These are phyloP conservation scores for Suhomyces ambrosiae DNA, from an alignment of 1,139 yeast species.

Conservation along the genomic window DNA sequence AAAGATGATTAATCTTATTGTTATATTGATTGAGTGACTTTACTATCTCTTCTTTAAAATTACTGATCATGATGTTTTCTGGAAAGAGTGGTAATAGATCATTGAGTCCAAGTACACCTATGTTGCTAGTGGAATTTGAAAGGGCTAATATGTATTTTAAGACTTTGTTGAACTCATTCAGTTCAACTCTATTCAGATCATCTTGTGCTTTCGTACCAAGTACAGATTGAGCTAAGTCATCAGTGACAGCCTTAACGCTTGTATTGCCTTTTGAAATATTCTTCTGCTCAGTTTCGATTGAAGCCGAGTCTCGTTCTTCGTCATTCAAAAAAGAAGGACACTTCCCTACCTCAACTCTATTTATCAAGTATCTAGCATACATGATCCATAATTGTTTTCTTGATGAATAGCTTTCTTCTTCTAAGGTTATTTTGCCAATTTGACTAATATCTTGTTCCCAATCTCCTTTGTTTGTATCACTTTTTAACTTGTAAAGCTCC, in stretches of 20 bases:
- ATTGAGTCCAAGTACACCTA: constrained; percentile 57
- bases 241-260: constrained; percentile 1
- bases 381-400: constrained; percentile 76
- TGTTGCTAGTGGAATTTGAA: constrained; percentile 29
- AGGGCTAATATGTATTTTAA: constrained; percentile 47
- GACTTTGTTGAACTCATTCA: constrained; percentile 27
- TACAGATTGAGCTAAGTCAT: constrained; percentile 1
- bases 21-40: constrained; percentile 76
- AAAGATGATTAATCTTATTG: constrained; percentile 58
- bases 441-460: constrained; percentile 19
- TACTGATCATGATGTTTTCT: constrained; percentile 77
- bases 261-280: constrained; percentile 7
- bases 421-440: constrained; percentile 32
- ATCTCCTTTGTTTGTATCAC: constrained; percentile 9
- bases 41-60: constrained; percentile 82
- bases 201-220: not conserved
- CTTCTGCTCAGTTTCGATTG: constrained; percentile 5
- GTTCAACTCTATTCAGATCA: constrained; percentile 8
- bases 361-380: constrained; percentile 63
- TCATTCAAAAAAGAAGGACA: constrained; percentile 23
- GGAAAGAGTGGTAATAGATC: constrained; percentile 86
- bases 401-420: constrained; percentile 41
- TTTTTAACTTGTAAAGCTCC: constrained; percentile 3
- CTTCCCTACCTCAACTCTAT: constrained; percentile 33
- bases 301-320: constrained; percentile 10